Evolutionary conservation across 768 basidiomycete genomes (phyloP), one percentile per base, ranked within the genome.

Genomic region (Guyanaporus albipodus): DNA sequence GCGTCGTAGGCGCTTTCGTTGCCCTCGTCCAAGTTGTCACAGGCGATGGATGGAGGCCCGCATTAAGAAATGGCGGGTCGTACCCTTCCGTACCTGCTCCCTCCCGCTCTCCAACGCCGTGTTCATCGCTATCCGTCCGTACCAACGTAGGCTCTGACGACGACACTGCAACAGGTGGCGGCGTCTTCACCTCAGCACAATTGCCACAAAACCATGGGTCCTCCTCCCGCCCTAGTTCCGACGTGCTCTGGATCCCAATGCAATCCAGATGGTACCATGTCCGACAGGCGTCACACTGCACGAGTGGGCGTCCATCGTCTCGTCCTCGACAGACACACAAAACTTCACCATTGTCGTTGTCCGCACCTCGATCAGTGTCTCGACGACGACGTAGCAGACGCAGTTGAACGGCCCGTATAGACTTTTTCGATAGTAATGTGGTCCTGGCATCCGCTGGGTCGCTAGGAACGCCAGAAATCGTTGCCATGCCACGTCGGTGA

Each of bases 251-350:
- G 55, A 91, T 85, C 42, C 87, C 88, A 29, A 91, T 82, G 64
- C 89, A 92, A 35, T 78, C 68, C 26, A 89, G 73, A 65, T 92
- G 89, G 60, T 85, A 91, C 89, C 89, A 92, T 14, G 73, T 82
- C 60, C 79, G 72, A 62, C 89, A 92, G 4, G 74, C 73, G 56
- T 91, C 88, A 54, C 89, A 92, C 57, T 90, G 89, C 26, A 91
- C 90, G 37, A 87, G 73, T 48, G 81, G 77, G n/a, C 83, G 71
- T 4, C 83, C 87, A 48, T 88, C 84, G 55, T 86, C 83, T 41
- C 67, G 70, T 15, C 80, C 83, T 34, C 70, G 66, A 60, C 88
- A 91, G 22, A 85, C 71, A 60, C 89, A 91, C 15, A 82, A 57
- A 15, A 74, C 64, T 38, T 78, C 77, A 10, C 75, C 76, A 6